These are phyloP conservation scores for Eremothecium sinecaudum DNA, from an alignment of 1,139 yeast genomes.

Conservation along the genomic window DNA sequence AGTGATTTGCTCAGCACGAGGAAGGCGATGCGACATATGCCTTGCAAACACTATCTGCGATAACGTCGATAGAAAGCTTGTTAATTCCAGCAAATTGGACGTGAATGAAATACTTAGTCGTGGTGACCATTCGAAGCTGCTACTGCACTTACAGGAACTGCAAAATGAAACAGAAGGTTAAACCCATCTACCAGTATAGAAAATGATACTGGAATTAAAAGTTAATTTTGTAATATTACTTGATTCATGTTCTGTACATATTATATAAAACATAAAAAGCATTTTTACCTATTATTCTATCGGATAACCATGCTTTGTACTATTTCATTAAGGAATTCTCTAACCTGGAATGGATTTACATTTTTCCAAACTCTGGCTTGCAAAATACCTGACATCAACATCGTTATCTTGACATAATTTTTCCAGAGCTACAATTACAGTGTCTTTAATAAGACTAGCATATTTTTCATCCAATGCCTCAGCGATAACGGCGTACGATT, in stretches of 20 bases:
- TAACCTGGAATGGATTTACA: conserved; percentile 15
- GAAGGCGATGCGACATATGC: conserved; percentile 69
- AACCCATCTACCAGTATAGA: too few relatives aligned
- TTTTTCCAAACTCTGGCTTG: conserved; percentile 47
- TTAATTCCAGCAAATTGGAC: conserved; percentile 2
- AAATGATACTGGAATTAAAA: neutral
- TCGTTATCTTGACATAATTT: conserved; percentile 64
- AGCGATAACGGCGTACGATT: conserved; percentile 58
- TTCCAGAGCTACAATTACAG: conserved; percentile 58
- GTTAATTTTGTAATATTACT: neutral
- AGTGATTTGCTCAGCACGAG: conserved; percentile 67
- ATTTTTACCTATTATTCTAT: conserved; percentile 2
- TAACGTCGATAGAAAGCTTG: conserved; percentile 13
- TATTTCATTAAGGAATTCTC: neutral
- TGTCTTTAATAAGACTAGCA: conserved; percentile 40
- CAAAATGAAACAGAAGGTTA: too few relatives aligned
- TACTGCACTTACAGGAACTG: conserved; percentile 7
- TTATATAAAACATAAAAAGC: conserved; percentile 4
- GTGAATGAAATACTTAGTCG: conserved; percentile 7
- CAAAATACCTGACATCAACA: conserved; percentile 83
- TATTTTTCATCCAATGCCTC: conserved; percentile 37
- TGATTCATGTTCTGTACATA: conserved; percentile 5
- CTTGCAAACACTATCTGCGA: conserved; percentile 22
- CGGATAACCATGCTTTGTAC: conserved; percentile 1
- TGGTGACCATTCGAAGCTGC: conserved; percentile 10